Base-by-base conservation (phyloP, 2,329 filamentous ascomycete species). In the Ascochyta clinopodiicola region DNA sequence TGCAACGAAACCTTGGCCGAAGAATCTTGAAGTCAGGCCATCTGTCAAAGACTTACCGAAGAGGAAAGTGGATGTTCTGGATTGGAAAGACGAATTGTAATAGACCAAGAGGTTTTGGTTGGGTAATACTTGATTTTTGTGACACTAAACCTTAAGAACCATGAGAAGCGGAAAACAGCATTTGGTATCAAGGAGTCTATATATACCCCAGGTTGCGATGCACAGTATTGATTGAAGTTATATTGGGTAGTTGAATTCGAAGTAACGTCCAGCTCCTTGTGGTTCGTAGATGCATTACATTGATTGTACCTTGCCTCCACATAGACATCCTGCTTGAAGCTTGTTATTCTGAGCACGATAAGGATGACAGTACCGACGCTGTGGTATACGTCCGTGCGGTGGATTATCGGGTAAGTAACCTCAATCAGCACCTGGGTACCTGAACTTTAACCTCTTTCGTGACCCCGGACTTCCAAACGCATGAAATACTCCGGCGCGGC, bases 61-160 rank as follows among this genome's bases (percentile, higher is more conserved):
- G 40, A 46, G 4, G 6, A 59, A 61, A 34, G 49, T 64, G 1
- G 61, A 68, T 52, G 61, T 63, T 10, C 13, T 68, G 56, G 9
- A n/a, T 4, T 67, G 63, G 66, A 42, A 17, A 0, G 64, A 67
- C 45, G 48, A 58, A 12, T 13, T 67, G 24, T 62, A 37, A 44
- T 32, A 5, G 12, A 13, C 5, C 15, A 3, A 13, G 29, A 31
- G 4, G 12, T 13, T 31, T 31, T 31, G 29, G 12, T 15, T 31
- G 29, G 29, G 15, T 3, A 31, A 6, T 31, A 13, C 29, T 31
- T 31, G 4, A 31, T 13, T 3, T 31, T 5, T 31, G 10, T 31
- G 29, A 31, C 15, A 13, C 15, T 31, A 15, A 12, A 31, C 29
- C 9, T 29, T 29, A 8, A 8, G 25, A 29, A 29, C 6, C 9